phyloP scores from a whole-genome alignment of 352 stramenopile genomes.

The Globisporangium camurandrum region DNA sequence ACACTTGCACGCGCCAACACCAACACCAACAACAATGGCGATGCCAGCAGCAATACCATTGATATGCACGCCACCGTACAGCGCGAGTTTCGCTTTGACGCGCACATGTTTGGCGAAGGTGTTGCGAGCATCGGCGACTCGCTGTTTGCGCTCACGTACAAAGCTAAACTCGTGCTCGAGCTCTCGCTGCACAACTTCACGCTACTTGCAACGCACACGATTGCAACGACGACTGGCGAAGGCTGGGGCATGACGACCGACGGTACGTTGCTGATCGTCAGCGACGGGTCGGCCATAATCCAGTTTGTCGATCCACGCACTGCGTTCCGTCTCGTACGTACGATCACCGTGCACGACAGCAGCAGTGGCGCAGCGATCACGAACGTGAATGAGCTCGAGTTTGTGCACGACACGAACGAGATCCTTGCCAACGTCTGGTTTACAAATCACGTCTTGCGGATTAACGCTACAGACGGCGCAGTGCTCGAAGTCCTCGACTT shows the following conservation, averaged over 20 bases:
- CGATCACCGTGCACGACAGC: slow-evolving; percentile 37
- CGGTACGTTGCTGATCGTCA: slow-evolving; percentile 73
- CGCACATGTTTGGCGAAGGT: slow-evolving; percentile 71
- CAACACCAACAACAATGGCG: background rate
- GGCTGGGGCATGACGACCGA: slow-evolving; percentile 87
- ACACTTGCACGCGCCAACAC: background rate
- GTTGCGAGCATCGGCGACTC: slow-evolving; percentile 63
- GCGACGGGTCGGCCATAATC: slow-evolving; percentile 71
- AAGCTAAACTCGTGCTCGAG: slow-evolving; percentile 48
- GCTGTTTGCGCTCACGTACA: slow-evolving; percentile 83
- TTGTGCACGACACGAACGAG: slow-evolving; percentile 67
- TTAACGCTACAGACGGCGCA: slow-evolving; percentile 52
- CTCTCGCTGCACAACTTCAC: slow-evolving; percentile 51
- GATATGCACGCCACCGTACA: slow-evolving; percentile 3
- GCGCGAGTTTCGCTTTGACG: slow-evolving; percentile 51
- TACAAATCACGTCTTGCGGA: slow-evolving; percentile 63
- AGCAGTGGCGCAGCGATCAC: slow-evolving; percentile 27
- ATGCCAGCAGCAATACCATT: background rate
- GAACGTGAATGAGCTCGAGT: slow-evolving; percentile 86
- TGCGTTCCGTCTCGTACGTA: slow-evolving; percentile 44
- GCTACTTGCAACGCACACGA: slow-evolving; percentile 38
- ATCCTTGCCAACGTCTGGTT: slow-evolving; percentile 88
- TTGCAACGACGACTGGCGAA: slow-evolving; percentile 76
- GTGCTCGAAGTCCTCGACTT: slow-evolving; percentile 74
- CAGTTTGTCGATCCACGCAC: slow-evolving; percentile 70